Evolutionary conservation across 1,139 yeast species (phyloP), one percentile per base, ranked within the genome.

Genomic region (Sugiyamaella sp.): DNA sequence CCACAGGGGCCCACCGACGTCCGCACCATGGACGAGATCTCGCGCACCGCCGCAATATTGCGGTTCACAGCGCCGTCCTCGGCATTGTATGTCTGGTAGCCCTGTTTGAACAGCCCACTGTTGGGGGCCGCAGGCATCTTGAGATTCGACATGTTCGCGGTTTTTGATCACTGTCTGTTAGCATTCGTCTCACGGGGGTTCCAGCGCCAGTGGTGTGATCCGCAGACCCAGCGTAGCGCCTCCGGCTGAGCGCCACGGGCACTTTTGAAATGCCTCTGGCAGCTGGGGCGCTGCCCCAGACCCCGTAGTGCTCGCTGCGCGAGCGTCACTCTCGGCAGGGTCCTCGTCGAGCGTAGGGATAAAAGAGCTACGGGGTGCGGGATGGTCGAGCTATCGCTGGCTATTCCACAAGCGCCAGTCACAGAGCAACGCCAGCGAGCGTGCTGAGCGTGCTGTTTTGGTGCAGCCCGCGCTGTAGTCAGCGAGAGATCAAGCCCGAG

Each of bases 1-100:
- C 99, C 99, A 72, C 95, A 88, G 57, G 99, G 99, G 4, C 99
- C 99, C 78, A 93, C 88, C 8, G 97, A 89, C 3, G 98, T 90
- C 59, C 91, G 80, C 60, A 95, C 88, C 82, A 93, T 90, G 53
- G 85, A 82, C 56, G 96, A 83, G 71, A 95, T 88, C 71, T 93
- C 98, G 66, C 96, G 82, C 53, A 95, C 93, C 1, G 99, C 99
- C 64, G 87, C 89, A 63, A 93, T 89, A 69, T 95, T 93, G 68
- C 97, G 82, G 63, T 82, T 80, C 56, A 93, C 89, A 42, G 97
- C 98, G 52, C 99, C 99, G 74, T 95, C 99, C 29, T 90, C 91
- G 68, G 86, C 85, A 51, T 88, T 80, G 66, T 89, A 86, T 39
- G 91, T 82, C 69, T 87, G 90, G 73, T 90, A 91, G n/a, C 99